phyloP scores from a whole-genome alignment of 257 asterid genomes.

The Solanum paucissectum region DNA sequence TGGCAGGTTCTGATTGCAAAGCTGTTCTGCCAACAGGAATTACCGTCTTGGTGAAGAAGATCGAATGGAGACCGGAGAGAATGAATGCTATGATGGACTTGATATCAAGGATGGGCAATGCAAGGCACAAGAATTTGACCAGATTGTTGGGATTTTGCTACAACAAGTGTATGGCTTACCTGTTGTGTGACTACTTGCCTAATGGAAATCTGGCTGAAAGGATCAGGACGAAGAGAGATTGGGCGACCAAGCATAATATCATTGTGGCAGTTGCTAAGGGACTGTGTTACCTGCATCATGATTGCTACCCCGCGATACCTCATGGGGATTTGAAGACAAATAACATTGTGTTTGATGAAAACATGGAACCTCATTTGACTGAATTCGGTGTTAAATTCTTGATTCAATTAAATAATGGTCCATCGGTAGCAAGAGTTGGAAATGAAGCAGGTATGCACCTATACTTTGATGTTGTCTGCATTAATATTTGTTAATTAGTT shows the following conservation, averaged over 20 bases:
- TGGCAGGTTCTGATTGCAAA: constrained; percentile 39
- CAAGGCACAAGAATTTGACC: constrained; percentile 63
- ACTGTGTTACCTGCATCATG: constrained; percentile 72
- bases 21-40: constrained; percentile 84
- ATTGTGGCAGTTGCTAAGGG: constrained; percentile 62
- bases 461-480: neutral
- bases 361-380: constrained; percentile 76
- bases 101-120: constrained; percentile 52
- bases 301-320: constrained; percentile 67
- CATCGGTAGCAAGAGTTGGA: constrained; percentile 8
- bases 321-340: constrained; percentile 66
- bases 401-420: constrained; percentile 16
- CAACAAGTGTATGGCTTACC: constrained; percentile 51
- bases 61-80: constrained; percentile 50
- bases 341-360: constrained; percentile 69
- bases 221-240: constrained; percentile 39
- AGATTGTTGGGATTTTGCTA: constrained; percentile 72
- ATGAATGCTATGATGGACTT: constrained; percentile 26
- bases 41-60: constrained; percentile 63
- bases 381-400: constrained; percentile 57
- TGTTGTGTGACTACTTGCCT: constrained; percentile 67
- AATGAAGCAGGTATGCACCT: constrained; percentile 46
- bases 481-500: neutral
- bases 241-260: constrained; percentile 56
- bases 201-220: constrained; percentile 57